Evolutionary conservation across 495 filamentous ascomycete species (phyloP), one percentile per base, ranked within the genome.

Genomic region (Mycothermus thermophilus): DNA sequence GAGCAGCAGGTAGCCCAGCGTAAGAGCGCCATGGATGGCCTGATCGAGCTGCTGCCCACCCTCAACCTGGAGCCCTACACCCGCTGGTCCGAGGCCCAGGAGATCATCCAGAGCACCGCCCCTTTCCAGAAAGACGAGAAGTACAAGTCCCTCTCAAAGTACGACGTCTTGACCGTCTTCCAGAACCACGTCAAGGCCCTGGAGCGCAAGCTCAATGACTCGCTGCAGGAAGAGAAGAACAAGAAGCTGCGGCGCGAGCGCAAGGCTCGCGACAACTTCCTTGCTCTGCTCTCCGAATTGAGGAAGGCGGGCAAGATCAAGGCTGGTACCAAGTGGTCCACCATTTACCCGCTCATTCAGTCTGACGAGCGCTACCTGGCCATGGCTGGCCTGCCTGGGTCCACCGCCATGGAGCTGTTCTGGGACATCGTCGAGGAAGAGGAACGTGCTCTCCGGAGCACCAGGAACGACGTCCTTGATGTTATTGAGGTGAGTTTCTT

Each of bases 341-440:
- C 86, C 37, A 67, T 94, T 41, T 68, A 80, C 47, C 80, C 82
- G 3, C 51, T 79, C 32, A 72, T 99, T 45, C 71, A 80, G 43
- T 66, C 80, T 46, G 90, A 96, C 46, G 69, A 81, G 29, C 78
- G 85, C 37, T 96, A 92, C 60, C 70, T 65, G 49, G 81, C 74
- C 30, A 80, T 94, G 62, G 71, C 90, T 20, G 90, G 87, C 27
- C 84, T 90, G 46, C 50, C 74, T 27, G 92, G 92, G 34, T 95
- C 90, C 3, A 81, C 74, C 4, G 83, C 88, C n/a, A 66, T 93
- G 40, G 90, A 99, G 38, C 64, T 99, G 7, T 93, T 96, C 59
- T 94, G 92, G 88, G 92, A 99, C 58, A 69, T 86, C 32, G 72
- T 96, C 11, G 88, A 94, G 52, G 88, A 95, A 55, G 85, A 94